Conservation (phyloP, 495 filamentous ascomycete genomes). For the Annulohypoxylon stygium region DNA sequence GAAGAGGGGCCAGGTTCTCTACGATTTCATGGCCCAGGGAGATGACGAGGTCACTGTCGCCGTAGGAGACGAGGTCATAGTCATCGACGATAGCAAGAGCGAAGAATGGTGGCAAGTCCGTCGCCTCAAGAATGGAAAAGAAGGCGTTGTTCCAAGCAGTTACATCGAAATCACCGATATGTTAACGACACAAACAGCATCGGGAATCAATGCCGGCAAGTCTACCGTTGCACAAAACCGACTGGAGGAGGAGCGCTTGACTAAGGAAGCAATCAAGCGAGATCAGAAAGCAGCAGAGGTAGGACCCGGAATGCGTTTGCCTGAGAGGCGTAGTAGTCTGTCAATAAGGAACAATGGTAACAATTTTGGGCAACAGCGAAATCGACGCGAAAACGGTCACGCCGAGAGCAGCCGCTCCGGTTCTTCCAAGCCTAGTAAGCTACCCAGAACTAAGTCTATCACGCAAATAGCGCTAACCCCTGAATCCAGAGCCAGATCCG, state of each 20-base stretch:
- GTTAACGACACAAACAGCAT: constrained; percentile 58
- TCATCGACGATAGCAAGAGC: constrained; percentile 90
- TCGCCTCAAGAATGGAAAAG: constrained; percentile 87
- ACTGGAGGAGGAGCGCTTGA: constrained; percentile 81
- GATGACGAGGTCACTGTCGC: constrained; percentile 96
- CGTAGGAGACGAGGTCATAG: constrained; percentile 88
- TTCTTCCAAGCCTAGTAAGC: constrained; percentile 81
- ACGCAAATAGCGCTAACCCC: neutral
- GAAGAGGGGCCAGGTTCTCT: constrained; percentile 88
- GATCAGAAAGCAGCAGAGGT: constrained; percentile 76
- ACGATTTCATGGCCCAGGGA: constrained; percentile 96
- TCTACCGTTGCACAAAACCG: constrained; percentile 87
- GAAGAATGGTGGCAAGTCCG: constrained; percentile 99
- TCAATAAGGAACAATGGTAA: constrained; percentile 69
- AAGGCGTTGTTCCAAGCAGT: constrained; percentile 98
- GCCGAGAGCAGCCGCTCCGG: constrained; percentile 58
- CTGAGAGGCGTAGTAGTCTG: constrained; percentile 77
- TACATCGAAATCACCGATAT: constrained; percentile 89
- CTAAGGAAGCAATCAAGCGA: constrained; percentile 78
- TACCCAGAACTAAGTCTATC: neutral
- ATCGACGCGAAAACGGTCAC: constrained; percentile 74
- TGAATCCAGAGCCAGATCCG: constrained; percentile 80
- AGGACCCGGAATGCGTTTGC: constrained; percentile 78
- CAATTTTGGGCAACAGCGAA: constrained; percentile 72
- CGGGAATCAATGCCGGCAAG: constrained; percentile 73